A percentile compares a stretch with the other conserved stretches of the same genome.
Conservation (phyloP, 176 grass and related monocot genomes). For the Oryza meridionalis region DNA sequence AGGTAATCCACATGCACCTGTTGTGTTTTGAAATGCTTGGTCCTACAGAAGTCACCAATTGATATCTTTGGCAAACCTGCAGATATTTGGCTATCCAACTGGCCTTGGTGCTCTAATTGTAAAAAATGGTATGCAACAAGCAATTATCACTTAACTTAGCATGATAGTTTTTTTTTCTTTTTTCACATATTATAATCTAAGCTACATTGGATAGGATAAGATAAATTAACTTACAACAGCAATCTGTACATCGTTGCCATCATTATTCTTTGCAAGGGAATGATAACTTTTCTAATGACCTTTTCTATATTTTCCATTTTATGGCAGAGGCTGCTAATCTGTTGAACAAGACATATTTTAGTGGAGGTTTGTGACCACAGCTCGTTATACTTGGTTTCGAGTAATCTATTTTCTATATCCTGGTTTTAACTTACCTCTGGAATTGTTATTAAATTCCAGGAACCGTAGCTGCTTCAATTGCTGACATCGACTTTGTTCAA, state of each 20-base stretch:
- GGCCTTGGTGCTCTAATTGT: slow-evolving; percentile 91
- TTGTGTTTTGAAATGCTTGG: slow-evolving; percentile 24
- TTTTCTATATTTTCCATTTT: slow-evolving; percentile 41
- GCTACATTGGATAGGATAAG: slow-evolving; percentile 16
- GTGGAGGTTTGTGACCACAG: slow-evolving; percentile 68
- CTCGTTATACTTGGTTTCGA: slow-evolving; percentile 19
- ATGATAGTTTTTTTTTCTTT: slow-evolving; percentile 6
- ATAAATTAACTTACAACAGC: slow-evolving; percentile 6
- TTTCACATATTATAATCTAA: slow-evolving; percentile 26
- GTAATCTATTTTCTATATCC: background rate
- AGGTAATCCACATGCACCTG: slow-evolving; percentile 57
- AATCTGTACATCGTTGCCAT: slow-evolving; percentile 4
- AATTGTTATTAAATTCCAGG: slow-evolving; percentile 58
- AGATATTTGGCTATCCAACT: slow-evolving; percentile 99
- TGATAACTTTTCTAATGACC: slow-evolving; percentile 29
- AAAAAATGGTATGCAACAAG: slow-evolving; percentile 67
- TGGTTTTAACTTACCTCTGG: slow-evolving; percentile 32
- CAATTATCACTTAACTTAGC: slow-evolving; percentile 18
- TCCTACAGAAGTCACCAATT: slow-evolving; percentile 35
- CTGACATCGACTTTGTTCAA: slow-evolving; percentile 84
- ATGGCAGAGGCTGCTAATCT: slow-evolving; percentile 79
- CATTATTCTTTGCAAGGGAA: slow-evolving; percentile 8
- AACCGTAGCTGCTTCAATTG: slow-evolving; percentile 86
- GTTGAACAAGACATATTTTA: slow-evolving; percentile 85
- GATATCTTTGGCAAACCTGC: slow-evolving; percentile 45